phyloP scores from a whole-genome alignment of 495 filamentous ascomycete genomes.

The Zalerion maritima region DNA sequence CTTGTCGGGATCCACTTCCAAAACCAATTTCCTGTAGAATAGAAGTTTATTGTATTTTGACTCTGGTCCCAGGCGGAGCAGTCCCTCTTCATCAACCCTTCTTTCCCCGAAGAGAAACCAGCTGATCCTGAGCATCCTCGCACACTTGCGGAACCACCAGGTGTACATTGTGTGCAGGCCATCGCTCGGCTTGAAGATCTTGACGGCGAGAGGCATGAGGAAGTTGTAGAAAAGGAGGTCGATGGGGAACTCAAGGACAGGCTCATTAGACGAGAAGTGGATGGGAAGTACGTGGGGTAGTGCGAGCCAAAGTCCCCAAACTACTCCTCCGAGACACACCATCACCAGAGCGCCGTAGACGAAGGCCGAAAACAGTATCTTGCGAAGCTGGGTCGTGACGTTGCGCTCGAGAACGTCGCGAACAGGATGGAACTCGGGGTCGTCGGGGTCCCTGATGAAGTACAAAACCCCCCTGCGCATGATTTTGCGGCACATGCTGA shows the following conservation, averaged over 20 bases:
- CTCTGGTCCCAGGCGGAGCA: conserved; percentile 11
- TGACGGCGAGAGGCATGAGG: conserved; percentile 71
- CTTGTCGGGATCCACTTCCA: conserved; percentile 25
- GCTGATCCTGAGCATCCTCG: conserved; percentile 61
- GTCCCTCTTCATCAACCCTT: conserved; percentile 68
- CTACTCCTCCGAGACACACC: conserved; percentile 84
- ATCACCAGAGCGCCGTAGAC: conserved; percentile 92
- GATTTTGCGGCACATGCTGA: conserved; percentile 97
- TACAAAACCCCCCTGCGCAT: conserved; percentile 89
- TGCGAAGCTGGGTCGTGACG: conserved; percentile 83
- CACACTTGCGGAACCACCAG: conserved; percentile 93
- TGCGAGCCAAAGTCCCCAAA: conserved; percentile 68
- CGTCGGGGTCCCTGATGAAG: conserved; percentile 97
- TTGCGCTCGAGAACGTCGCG: conserved; percentile 91
- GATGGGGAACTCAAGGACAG: conserved; percentile 84
- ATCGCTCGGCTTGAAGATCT: conserved; percentile 70
- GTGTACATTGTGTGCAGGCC: conserved; percentile 70
- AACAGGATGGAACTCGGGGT: conserved; percentile 95
- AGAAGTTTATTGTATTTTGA: conserved; percentile 14
- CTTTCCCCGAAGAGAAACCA: conserved; percentile 87
- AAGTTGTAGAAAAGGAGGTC: conserved; percentile 96
- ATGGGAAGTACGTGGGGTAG: conserved; percentile 68
- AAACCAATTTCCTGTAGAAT: conserved; percentile 20
- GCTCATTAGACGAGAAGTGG: conserved; percentile 79
- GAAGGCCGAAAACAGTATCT: conserved; percentile 89